These are phyloP conservation scores for Fusarium papillatum DNA, from an alignment of 2,329 filamentous ascomycete genomes.

Conservation along the genomic window DNA sequence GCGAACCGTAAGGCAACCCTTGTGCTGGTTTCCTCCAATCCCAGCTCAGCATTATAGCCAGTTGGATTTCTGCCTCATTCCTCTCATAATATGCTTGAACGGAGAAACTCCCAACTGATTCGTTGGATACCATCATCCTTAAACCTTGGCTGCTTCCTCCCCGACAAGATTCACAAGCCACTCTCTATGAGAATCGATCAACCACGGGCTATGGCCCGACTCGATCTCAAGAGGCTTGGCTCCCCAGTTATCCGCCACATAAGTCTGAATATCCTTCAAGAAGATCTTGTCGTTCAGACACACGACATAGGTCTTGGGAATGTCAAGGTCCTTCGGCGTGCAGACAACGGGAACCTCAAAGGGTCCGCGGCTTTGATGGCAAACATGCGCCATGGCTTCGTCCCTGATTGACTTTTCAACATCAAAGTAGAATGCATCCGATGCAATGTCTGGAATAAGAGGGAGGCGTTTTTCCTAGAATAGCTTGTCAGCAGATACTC, in stretches of 20 bases:
- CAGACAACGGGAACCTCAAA: conserved; percentile 16
- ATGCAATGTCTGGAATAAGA: background rate
- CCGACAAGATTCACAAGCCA: conserved; percentile 17
- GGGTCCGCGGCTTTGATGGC: conserved; percentile 22
- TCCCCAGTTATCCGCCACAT: conserved; percentile 21
- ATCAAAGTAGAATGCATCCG: conserved; percentile 26
- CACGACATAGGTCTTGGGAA: conserved; percentile 16
- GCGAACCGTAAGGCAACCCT: background rate
- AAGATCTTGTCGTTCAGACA: conserved; percentile 23
- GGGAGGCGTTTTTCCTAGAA: conserved; percentile 17
- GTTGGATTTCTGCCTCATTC: background rate
- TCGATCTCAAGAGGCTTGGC: conserved; percentile 18
- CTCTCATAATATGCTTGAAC: too few relatives aligned
- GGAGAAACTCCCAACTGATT: too few relatives aligned
- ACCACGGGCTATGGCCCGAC: conserved; percentile 35
- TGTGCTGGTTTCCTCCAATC: background rate
- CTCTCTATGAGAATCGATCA: conserved; percentile 13
- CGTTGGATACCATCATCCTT: too few relatives aligned
- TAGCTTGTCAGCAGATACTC: rapidly evolving
- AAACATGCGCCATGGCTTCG: conserved; percentile 9
- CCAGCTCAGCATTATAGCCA: background rate
- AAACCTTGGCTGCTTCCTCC: background rate
- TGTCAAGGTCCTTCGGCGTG: conserved; percentile 4
- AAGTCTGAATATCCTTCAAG: background rate
- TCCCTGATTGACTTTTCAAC: conserved; percentile 12